Conservation (phyloP, 139 green algal species). For the Chlorella sp. region DNA sequence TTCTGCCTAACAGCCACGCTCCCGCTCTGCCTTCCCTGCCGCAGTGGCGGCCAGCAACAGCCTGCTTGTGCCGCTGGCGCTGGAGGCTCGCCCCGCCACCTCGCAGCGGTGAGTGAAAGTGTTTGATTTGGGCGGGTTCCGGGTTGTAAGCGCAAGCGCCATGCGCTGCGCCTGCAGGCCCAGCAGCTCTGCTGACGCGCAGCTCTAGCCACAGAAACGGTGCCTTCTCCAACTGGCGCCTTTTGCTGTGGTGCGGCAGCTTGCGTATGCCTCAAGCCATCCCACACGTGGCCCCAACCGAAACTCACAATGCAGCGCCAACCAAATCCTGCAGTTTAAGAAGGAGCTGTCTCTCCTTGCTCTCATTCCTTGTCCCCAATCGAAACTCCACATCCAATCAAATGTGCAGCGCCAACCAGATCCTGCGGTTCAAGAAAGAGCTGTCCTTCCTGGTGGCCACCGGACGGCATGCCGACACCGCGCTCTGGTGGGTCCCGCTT, state of each 20-base stretch:
- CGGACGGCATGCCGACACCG: slow-evolving; percentile 19
- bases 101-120: slow-evolving; percentile 9
- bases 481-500: background rate
- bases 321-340: slow-evolving; percentile 21
- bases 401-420: slow-evolving; percentile 30
- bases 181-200: too few species aligned
- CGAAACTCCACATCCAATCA: too few species aligned
- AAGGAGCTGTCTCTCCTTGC: slow-evolving; percentile 4
- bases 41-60: slow-evolving; percentile 71
- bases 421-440: slow-evolving; percentile 14
- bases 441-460: background rate
- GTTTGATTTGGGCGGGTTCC: too few species aligned
- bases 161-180: too few species aligned
- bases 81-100: slow-evolving; percentile 51
- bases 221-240: too few species aligned
- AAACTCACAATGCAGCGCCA: slow-evolving; percentile 27
- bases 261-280: too few species aligned
- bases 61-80: slow-evolving; percentile 63
- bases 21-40: background rate
- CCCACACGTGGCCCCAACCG: too few species aligned
- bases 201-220: too few species aligned
- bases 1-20: background rate
- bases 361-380: background rate
- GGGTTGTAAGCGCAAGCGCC: too few species aligned
- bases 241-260: too few species aligned